Evolutionary conservation across 768 basidiomycete genomes (phyloP).

Genomic region (Krasilnikovozyma curviuscula): DNA sequence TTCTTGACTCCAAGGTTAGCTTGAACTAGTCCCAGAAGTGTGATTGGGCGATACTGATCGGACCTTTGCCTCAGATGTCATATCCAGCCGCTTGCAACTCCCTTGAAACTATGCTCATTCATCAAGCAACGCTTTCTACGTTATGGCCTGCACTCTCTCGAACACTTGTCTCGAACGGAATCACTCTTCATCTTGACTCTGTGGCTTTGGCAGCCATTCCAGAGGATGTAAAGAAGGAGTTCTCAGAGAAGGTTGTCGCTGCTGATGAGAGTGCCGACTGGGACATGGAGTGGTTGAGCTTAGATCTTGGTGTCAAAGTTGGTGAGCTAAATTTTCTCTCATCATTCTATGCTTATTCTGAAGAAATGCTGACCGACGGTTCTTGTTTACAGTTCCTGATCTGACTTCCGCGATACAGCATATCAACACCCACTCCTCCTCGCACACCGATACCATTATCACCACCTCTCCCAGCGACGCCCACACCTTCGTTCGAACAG

Average conservation of each 20-base stretch:
- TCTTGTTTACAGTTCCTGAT: too few relatives aligned
- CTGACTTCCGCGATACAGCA: constrained; percentile 57
- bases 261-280: too few relatives aligned
- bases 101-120: constrained; percentile 71
- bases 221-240: too few relatives aligned
- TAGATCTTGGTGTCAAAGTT: constrained; percentile 62
- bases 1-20: constrained; percentile 74
- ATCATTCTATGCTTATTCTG: too few relatives aligned
- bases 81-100: constrained; percentile 96
- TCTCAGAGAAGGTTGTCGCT: too few relatives aligned
- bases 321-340: too few relatives aligned
- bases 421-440: constrained; percentile 83
- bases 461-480: constrained; percentile 48
- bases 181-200: constrained; percentile 63
- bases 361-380: too few relatives aligned
- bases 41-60: background rate
- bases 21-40: background rate
- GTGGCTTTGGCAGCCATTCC: constrained; percentile 40
- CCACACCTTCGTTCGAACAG: constrained; percentile 62
- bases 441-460: constrained; percentile 85
- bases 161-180: constrained; percentile 46
- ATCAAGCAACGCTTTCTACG: constrained; percentile 46
- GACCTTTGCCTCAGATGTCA: constrained; percentile 40
- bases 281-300: constrained; percentile 67
- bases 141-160: constrained; percentile 65